Percentiles rank a stretch among this genome's conserved stretches.
Evolutionary conservation across 495 filamentous ascomycete species (phyloP).

Genomic region (Glonium stellatum): DNA sequence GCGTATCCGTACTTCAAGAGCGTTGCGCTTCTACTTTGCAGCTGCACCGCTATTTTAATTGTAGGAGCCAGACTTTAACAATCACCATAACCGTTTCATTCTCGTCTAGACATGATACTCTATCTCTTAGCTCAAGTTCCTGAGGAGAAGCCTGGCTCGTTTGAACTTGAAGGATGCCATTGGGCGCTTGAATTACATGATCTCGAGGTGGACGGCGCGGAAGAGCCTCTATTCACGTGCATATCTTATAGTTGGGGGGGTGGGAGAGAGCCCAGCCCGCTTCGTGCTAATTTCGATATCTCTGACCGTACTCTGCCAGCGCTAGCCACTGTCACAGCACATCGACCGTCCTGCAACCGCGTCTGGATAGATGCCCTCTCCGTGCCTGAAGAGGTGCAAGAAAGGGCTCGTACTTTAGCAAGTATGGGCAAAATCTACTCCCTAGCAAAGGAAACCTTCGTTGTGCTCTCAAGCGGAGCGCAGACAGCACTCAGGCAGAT

Average conservation of each 20-base stretch:
- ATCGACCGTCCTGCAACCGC: conserved; percentile 1
- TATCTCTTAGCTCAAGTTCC: no score
- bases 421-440: conserved; percentile 29
- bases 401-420: conserved; percentile 9
- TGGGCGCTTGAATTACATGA: no score
- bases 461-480: conserved; percentile 10
- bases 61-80: no score
- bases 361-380: conserved; percentile 28
- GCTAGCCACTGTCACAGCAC: conserved; percentile 4
- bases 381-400: conserved; percentile 9
- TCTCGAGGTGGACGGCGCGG: no score
- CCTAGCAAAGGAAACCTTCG: conserved; percentile 16
- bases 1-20: no score
- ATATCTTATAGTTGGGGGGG: conserved; percentile 11
- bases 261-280: not conserved
- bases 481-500: conserved; percentile 11
- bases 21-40: no score
- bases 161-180: no score
- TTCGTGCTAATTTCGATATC: not conserved
- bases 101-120: no score
- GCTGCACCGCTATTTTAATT: no score
- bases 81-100: no score
- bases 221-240: not conserved
- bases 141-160: no score
- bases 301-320: conserved; percentile 14